A percentile compares a stretch with the other conserved stretches of the same genome.
phyloP scores from a whole-genome alignment of 2,329 filamentous ascomycete species.

The Cordyceps pruinosa region DNA sequence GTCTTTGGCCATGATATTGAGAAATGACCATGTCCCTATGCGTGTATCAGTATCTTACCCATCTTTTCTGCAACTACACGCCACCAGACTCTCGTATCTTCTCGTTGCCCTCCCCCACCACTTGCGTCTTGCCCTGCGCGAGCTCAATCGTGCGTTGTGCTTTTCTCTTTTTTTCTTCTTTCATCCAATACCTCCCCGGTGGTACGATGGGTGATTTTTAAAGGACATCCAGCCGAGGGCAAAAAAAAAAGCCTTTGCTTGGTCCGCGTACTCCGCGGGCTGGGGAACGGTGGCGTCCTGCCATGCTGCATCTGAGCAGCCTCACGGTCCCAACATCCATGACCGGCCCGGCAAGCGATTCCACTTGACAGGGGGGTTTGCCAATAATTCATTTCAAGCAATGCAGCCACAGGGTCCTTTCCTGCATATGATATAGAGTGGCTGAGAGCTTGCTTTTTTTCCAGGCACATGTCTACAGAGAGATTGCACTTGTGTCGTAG shows the following conservation, averaged over 20 bases:
- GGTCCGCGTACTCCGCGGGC: not conserved
- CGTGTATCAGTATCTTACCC: no score
- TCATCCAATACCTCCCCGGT: no score
- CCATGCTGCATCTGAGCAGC: not conserved
- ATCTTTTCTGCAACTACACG: no score
- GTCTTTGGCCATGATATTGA: no score
- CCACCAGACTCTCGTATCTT: no score
- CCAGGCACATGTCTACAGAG: not conserved
- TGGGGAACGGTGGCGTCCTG: not conserved
- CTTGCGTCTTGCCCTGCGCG: not conserved
- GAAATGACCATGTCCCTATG: no score
- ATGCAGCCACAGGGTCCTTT: slow-evolving; percentile 3
- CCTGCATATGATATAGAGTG: not conserved
- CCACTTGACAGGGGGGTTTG: not conserved
- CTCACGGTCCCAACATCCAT: not conserved
- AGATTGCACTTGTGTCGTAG: no score
- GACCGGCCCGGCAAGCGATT: not conserved
- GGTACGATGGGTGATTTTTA: no score
- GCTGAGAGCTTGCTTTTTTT: not conserved
- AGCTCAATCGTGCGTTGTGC: not conserved
- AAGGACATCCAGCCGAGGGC: no score
- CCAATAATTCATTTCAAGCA: not conserved
- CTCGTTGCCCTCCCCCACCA: not conserved
- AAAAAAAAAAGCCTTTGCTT: not conserved
- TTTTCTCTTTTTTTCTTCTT: not conserved